Conservation (phyloP, 257 asterid genomes). For the Solanum paucissectum region DNA sequence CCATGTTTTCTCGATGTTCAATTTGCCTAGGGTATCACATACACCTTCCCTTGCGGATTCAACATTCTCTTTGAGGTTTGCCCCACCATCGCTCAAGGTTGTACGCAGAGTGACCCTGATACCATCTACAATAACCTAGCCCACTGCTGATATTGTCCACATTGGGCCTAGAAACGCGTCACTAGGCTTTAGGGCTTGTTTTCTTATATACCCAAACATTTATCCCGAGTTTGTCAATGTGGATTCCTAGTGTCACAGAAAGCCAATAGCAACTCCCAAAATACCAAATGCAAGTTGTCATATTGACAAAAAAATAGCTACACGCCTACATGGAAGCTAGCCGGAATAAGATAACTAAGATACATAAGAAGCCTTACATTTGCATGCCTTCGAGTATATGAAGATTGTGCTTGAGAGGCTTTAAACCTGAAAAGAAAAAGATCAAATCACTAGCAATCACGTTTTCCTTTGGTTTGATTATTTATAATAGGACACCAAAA, state of each 20-base stretch:
- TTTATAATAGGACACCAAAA: background rate
- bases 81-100: background rate
- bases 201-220: background rate
- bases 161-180: background rate
- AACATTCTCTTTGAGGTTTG: background rate
- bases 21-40: background rate
- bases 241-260: background rate
- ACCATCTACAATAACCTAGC: background rate
- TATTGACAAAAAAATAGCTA: background rate
- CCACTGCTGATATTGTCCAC: background rate
- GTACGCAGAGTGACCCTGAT: background rate
- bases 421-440: background rate
- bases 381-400: background rate
- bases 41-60: background rate
- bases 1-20: background rate
- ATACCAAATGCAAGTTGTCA: background rate
- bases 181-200: background rate
- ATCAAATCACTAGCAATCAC: background rate
- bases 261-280: background rate
- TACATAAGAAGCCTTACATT: background rate
- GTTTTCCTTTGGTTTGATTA: background rate
- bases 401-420: conserved; percentile 6
- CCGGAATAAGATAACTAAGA: background rate
- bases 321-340: background rate
- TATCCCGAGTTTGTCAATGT: background rate